Conservation (phyloP, 2,329 filamentous ascomycete species). For the Curvularia hawaiiensis region DNA sequence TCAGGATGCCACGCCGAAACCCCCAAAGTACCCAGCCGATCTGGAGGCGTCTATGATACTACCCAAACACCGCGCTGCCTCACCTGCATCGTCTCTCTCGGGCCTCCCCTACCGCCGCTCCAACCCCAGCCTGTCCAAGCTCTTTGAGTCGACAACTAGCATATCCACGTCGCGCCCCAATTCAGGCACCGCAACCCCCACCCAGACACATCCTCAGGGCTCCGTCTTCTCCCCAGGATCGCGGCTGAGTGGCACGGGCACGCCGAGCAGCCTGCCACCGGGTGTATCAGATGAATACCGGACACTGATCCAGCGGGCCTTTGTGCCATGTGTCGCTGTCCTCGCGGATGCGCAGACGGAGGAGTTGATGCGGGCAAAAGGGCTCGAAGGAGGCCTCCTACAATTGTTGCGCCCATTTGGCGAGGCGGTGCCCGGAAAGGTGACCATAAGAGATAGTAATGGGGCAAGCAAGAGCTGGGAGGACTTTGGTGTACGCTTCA, state of each 20-base stretch:
- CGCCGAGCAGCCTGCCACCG: slow-evolving; percentile 48
- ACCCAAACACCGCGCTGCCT: slow-evolving; percentile 62
- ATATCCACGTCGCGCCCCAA: slow-evolving; percentile 49
- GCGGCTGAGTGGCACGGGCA: slow-evolving; percentile 43
- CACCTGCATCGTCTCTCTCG: slow-evolving; percentile 65
- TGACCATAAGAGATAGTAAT: slow-evolving; percentile 87
- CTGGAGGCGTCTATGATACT: slow-evolving; percentile 65
- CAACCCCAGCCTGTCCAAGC: slow-evolving; percentile 57
- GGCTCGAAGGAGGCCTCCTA: slow-evolving; percentile 79
- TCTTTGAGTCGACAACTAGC: slow-evolving; percentile 58
- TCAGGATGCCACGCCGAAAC: slow-evolving; percentile 47
- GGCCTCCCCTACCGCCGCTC: slow-evolving; percentile 60
- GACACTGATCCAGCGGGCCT: slow-evolving; percentile 77
- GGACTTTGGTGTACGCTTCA: slow-evolving; percentile 88
- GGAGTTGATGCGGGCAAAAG: slow-evolving; percentile 78
- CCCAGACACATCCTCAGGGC: slow-evolving; percentile 39
- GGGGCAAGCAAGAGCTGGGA: slow-evolving; percentile 83
- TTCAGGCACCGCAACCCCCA: slow-evolving; percentile 53
- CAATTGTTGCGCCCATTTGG: slow-evolving; percentile 90
- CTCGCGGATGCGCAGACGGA: slow-evolving; percentile 88
- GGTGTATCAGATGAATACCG: slow-evolving; percentile 60
- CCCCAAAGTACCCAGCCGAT: slow-evolving; percentile 58
- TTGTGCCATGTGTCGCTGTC: slow-evolving; percentile 87
- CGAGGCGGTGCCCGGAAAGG: slow-evolving; percentile 83
- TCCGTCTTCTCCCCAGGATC: slow-evolving; percentile 54